phyloP scores from a whole-genome alignment of 192 early-diverging fungal genomes.

The Backusella westeae region DNA sequence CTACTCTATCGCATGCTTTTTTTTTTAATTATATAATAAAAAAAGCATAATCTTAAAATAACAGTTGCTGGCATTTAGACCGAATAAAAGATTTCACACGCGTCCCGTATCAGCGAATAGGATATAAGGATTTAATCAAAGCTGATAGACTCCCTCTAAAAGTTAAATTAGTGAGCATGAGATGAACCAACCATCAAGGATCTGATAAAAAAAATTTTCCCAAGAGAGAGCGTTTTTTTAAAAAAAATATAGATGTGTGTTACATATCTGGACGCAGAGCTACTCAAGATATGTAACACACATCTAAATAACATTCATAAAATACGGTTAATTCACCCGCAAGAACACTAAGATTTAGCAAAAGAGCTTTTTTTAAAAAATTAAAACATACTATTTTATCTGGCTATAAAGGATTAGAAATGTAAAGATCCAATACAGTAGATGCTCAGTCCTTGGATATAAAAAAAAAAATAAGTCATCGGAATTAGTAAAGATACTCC shows the following conservation, averaged over 20 bases:
- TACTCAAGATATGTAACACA: too few relatives aligned
- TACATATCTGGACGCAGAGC: background rate
- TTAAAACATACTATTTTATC: background rate
- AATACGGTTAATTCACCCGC: background rate
- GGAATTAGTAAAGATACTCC: background rate
- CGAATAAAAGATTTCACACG: background rate
- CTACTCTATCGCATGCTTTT: background rate
- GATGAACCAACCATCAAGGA: conserved; percentile 3
- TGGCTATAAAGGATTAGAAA: background rate
- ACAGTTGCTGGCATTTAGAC: background rate
- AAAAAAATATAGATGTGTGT: background rate
- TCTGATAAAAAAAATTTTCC: background rate
- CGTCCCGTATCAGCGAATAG: background rate
- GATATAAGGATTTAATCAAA: background rate
- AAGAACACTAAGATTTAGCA: background rate
- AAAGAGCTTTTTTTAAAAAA: background rate
- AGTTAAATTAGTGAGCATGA: background rate
- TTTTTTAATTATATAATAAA: background rate
- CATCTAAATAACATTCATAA: background rate
- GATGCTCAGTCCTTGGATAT: background rate
- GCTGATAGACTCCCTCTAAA: background rate
- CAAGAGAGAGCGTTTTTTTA: background rate
- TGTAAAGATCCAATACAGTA: background rate
- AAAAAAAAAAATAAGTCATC: background rate
- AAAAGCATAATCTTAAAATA: background rate